phyloP scores from a whole-genome alignment of 345 rosid species.

The Lepidium sativum region DNA sequence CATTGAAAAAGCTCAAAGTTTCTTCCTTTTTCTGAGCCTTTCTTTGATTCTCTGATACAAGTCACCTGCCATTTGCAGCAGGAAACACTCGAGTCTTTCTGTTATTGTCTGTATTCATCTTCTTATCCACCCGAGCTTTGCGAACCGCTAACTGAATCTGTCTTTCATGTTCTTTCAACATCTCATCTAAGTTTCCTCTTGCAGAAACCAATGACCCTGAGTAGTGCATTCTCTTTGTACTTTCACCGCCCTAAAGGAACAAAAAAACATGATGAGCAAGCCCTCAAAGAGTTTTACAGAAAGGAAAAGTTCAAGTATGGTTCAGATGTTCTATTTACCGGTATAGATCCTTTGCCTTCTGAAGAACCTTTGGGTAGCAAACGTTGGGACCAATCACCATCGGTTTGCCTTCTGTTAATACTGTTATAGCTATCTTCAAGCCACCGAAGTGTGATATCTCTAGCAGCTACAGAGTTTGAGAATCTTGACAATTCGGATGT shows the following conservation, averaged over 20 bases:
- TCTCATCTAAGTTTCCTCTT: constrained; percentile 72
- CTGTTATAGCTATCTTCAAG: constrained; percentile 31
- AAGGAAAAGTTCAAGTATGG: not conserved
- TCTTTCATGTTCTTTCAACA: constrained; percentile 85
- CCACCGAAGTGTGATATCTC: constrained; percentile 53
- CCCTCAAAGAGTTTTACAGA: not conserved
- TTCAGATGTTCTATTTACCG: constrained; percentile 31
- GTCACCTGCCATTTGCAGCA: constrained; percentile 25
- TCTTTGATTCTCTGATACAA: not conserved
- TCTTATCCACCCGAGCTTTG: constrained; percentile 63
- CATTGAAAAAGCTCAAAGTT: not conserved
- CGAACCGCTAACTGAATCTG: constrained; percentile 72
- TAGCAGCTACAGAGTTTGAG: constrained; percentile 74
- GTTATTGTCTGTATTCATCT: constrained; percentile 20
- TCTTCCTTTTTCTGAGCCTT: not conserved
- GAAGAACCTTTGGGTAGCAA: constrained; percentile 31
- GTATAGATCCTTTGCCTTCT: constrained; percentile 26
- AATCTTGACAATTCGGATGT: constrained; percentile 52
- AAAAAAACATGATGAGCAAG: not conserved
- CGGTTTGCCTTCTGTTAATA: constrained; percentile 6
- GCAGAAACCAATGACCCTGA: constrained; percentile 65
- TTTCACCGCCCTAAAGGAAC: constrained; percentile 26
- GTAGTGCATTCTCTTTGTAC: constrained; percentile 43
- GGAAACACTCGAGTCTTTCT: constrained; percentile 8
- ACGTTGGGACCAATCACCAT: constrained; percentile 47